phyloP scores from a whole-genome alignment of 2,329 filamentous ascomycete species.

The Zymoseptoria brevis region DNA sequence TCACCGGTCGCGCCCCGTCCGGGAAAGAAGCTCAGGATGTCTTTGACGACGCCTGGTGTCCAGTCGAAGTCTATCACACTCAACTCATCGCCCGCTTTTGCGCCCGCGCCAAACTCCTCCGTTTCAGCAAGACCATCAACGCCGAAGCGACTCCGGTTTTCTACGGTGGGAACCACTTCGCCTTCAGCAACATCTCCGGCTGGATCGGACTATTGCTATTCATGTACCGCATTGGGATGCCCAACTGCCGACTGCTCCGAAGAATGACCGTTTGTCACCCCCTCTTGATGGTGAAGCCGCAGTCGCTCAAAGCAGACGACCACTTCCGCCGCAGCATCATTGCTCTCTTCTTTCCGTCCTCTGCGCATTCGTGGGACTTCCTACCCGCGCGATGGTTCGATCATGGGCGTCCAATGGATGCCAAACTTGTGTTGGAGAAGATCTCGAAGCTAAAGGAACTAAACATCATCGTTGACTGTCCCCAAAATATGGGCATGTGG shows the following conservation, averaged over 20 bases:
- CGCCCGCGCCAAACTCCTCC: slow-evolving; percentile 1
- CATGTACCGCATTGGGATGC: slow-evolving; percentile 2
- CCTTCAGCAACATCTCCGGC: slow-evolving; percentile 12
- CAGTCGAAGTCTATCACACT: not conserved
- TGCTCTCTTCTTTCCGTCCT: not conserved
- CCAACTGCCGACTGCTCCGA: slow-evolving; percentile 1
- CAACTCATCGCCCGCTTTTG: not conserved
- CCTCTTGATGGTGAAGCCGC: not conserved
- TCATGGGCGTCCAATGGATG: not conserved
- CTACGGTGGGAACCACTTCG: slow-evolving; percentile 40
- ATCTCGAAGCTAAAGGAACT: not conserved
- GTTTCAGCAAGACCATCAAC: slow-evolving; percentile 24
- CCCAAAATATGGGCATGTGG: not conserved
- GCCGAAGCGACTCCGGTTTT: slow-evolving; percentile 36
- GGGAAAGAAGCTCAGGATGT: not conserved
- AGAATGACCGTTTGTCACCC: slow-evolving; percentile 5
- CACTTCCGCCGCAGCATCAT: not conserved
- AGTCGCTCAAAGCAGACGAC: not conserved
- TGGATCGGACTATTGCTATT: slow-evolving; percentile 4
- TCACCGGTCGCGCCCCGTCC: not conserved
- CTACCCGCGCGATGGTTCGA: not conserved
- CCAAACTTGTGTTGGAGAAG: not conserved
- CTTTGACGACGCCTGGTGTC: not conserved
- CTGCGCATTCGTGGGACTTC: not conserved
- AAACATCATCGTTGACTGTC: not conserved